Evolutionary conservation across 2,329 filamentous ascomycete genomes (phyloP), one percentile per base, ranked within the genome.

Genomic region (Uncinocarpus reesii): DNA sequence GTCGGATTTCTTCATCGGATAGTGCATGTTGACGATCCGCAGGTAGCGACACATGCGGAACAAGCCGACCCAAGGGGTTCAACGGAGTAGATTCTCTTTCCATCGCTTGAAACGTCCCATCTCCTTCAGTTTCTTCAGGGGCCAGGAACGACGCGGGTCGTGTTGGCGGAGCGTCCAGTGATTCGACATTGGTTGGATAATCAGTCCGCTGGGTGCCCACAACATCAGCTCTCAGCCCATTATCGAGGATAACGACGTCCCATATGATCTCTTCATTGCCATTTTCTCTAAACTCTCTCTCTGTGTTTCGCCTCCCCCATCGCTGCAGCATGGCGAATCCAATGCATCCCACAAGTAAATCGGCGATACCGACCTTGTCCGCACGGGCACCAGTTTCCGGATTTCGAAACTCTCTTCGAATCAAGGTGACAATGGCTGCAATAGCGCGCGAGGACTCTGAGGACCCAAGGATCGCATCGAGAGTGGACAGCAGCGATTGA

Each of bases 71-170:
- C 4, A 62, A 23, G 16, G 52, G 28, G 48, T 63, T 60, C 24
- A 53, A 42, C 8, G 53, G 49, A 43, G 56, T 58, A 18, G 55
- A 47, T 6, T 62, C 62, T 48, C 66, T 58, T 52, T 65, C 65
- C 15, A 71, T 53, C 7, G 65, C 65, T 52, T 66, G 63, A 42
- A 71, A 68, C 3, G 52, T 47, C 20, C 64, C 63, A 36, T 70
- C 62, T 8, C 62, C 60, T 10, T 58, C 49, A 2, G 41, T 21
- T 2, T 54, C 60, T 3, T 62, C 61, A 4, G 67, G 62, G 37
- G 63, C 62, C 42, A 69, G 55, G 44, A 71, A 71, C 7, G 72
- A 72, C 77, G 80, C 53, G 75, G 75, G 53, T 66, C 72, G 60
- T 69, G 77, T 42, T 77, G 71, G 37, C 65, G 69, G 35, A 60